Conservation (phyloP, 176 grass and related monocot genomes). For the Sorghum bicolor region DNA sequence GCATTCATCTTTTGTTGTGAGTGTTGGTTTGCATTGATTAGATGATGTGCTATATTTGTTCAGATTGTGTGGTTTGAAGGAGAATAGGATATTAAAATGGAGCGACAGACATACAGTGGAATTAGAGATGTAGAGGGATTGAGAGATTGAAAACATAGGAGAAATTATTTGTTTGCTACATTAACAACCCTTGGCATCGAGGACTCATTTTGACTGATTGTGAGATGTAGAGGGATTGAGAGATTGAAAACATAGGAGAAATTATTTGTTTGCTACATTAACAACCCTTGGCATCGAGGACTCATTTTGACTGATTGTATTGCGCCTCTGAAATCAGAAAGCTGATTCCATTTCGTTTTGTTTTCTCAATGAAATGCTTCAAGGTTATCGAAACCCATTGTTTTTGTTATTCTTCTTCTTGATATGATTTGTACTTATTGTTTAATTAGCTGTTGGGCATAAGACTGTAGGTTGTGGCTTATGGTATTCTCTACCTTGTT, state of each 20-base stretch:
- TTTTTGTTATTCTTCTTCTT: background rate
- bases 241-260: background rate
- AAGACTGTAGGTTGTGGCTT: background rate
- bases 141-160: background rate
- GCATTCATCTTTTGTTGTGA: constrained; percentile 1
- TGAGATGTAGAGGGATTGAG: background rate
- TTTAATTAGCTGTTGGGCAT: background rate
- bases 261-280: background rate
- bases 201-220: background rate
- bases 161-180: background rate
- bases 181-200: background rate
- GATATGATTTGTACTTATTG: background rate
- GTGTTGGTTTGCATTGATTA: background rate
- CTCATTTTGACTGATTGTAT: background rate
- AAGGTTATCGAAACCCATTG: background rate
- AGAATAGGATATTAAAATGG: background rate
- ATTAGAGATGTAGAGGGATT: background rate
- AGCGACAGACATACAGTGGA: background rate
- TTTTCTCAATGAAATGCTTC: background rate
- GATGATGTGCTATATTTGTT: background rate
- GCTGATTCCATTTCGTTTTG: background rate
- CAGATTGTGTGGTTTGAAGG: background rate
- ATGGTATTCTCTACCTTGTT: constrained; percentile 5
- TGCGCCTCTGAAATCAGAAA: background rate
- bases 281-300: background rate